Evolutionary conservation across 768 basidiomycete genomes (phyloP), one percentile per base, ranked within the genome.

Genomic region (Tulasnella calospora): DNA sequence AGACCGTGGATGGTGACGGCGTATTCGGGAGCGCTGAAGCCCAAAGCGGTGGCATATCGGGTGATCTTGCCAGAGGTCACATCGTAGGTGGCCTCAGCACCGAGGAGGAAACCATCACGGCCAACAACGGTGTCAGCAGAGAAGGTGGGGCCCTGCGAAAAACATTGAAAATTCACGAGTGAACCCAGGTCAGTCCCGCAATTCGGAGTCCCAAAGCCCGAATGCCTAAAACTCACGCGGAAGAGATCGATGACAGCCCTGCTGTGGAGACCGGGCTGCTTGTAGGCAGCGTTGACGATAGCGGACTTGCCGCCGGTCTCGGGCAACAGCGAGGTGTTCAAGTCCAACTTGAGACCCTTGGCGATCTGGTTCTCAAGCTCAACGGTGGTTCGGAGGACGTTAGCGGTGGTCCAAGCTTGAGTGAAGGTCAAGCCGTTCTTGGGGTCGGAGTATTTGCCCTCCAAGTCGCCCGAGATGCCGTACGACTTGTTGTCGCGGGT

Each of bases 281-380:
- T 98, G 91, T 95, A 98, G 85, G 89, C 88, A 80, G 93, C 88
- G 83, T 90, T 92, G 82, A 95, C 74, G 35, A 73, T 86, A 76
- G 96, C 95, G 40, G 90, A 88, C 89, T 96, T 98, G 82, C 82
- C 87, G 83, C 91, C 90, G 86, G 95, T 96, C 83, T 94, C 93
- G 70, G 97, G 95, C 81, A 91, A 87, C 81, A 99, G 89, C 61
- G 91, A 88, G 81, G 94, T 92, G 83, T 87, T 87, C 78, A 98
- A 85, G 84, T 98, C 97, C 83, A 99, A 87, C 88, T 99, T 99
- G 87, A 99, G 90, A 80, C 97, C 98, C 87, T 96, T 93, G 82
- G 97, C 95, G 84, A 99, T 90, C 87, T 95, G 92, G 88, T 98
- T 96, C 86, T 99, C 96, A 84, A 99, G 88, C 89, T 99, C 98